These are phyloP conservation scores for Tulasnella sp. DNA, from an alignment of 768 basidiomycete genomes.

Conservation along the genomic window DNA sequence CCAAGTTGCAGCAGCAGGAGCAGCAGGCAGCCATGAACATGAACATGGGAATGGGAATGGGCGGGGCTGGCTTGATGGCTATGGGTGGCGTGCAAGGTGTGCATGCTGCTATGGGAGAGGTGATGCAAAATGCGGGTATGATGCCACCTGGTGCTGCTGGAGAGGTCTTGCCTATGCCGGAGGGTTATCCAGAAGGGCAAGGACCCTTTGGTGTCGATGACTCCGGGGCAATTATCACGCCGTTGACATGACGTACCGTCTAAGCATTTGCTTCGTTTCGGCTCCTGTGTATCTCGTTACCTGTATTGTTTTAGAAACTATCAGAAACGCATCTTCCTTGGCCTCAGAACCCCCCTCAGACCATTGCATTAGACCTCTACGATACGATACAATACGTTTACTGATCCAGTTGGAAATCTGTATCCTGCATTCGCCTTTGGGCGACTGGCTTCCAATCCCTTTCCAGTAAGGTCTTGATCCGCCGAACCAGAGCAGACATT, in stretches of 20 bases:
- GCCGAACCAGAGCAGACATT: not conserved
- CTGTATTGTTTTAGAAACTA: not conserved
- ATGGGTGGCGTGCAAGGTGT: conserved; percentile 1
- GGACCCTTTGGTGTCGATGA: conserved; percentile 15
- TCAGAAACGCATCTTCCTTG: not conserved
- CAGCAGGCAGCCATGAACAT: not conserved
- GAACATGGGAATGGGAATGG: not conserved
- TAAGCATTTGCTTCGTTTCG: not conserved
- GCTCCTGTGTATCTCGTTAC: not conserved
- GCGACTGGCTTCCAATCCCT: not conserved
- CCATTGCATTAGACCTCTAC: not conserved
- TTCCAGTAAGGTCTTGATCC: not conserved
- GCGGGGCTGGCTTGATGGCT: not conserved
- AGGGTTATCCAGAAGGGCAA: conserved; percentile 6
- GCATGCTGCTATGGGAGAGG: not conserved
- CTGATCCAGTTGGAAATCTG: not conserved
- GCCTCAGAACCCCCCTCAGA: not conserved
- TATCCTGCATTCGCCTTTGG: not conserved
- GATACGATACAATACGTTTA: not conserved
- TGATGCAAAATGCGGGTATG: conserved; percentile 10
- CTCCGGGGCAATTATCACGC: conserved; percentile 7
- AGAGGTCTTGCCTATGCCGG: not conserved
- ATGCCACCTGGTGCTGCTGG: not conserved
- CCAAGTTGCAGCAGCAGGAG: conserved; percentile 10
- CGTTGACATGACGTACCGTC: not conserved